phyloP scores from a whole-genome alignment of 495 filamentous ascomycete genomes.

The Wilcoxina mikolae region DNA sequence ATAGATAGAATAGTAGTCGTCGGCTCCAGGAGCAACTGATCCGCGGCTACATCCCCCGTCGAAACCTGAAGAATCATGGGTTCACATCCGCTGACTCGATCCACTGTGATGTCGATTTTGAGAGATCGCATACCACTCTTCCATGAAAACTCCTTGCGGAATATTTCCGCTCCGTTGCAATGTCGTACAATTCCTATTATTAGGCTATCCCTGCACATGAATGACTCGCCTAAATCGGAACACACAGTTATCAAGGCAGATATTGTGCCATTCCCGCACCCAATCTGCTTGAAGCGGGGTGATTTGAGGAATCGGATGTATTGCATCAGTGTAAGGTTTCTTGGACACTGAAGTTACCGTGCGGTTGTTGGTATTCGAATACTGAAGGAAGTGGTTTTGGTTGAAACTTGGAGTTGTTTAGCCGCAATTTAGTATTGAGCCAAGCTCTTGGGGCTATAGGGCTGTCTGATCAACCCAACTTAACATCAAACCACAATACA shows the following conservation, averaged over 20 bases:
- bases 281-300: conserved; percentile 34
- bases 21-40: neutral
- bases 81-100: neutral
- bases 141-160: conserved; percentile 38
- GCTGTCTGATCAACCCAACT: no score
- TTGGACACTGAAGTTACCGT: no score
- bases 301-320: conserved; percentile 65
- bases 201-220: conserved; percentile 49
- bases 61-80: neutral
- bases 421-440: no score
- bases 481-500: no score
- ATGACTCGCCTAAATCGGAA: conserved; percentile 79
- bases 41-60: neutral
- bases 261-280: conserved; percentile 28
- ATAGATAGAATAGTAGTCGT: neutral
- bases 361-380: no score
- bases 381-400: no score
- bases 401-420: no score
- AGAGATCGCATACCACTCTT: conserved; percentile 40
- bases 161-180: conserved; percentile 29
- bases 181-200: conserved; percentile 38
- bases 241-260: conserved; percentile 62
- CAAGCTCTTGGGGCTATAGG: no score
- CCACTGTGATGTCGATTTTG: conserved; percentile 27
- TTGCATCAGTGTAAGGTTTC: conserved; percentile 38